phyloP scores from a whole-genome alignment of 768 basidiomycete species.

The Polyporus arcularius region DNA sequence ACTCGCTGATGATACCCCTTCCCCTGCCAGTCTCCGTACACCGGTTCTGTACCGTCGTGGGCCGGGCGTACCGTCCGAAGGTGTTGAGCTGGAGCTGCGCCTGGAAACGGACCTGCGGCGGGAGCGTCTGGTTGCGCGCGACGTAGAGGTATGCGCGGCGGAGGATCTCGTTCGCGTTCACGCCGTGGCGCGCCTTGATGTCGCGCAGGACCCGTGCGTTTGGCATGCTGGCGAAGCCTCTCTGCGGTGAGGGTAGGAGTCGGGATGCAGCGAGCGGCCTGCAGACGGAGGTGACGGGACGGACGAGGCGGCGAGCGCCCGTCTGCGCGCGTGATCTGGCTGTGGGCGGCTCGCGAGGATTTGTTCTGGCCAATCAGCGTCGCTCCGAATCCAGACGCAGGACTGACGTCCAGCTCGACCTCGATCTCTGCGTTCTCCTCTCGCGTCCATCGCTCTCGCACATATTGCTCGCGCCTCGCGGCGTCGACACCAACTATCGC shows the following conservation, averaged over 20 bases:
- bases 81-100: slow-evolving; percentile 93
- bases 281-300: not conserved
- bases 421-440: slow-evolving; percentile 3
- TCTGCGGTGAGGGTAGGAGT: slow-evolving; percentile 10
- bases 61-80: slow-evolving; percentile 79
- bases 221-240: slow-evolving; percentile 29
- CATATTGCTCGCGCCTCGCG: not conserved
- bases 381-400: slow-evolving; percentile 3
- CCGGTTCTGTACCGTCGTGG: slow-evolving; percentile 87
- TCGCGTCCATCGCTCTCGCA: slow-evolving; percentile 7
- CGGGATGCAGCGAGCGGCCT: not conserved
- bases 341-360: slow-evolving; percentile 9
- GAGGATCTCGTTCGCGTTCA: slow-evolving; percentile 74
- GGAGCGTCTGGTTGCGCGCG: slow-evolving; percentile 88
- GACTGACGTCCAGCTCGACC: slow-evolving; percentile 13
- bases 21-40: slow-evolving; percentile 86
- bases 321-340: not conserved
- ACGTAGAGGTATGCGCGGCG: slow-evolving; percentile 92
- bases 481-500: not conserved
- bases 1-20: slow-evolving; percentile 86
- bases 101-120: slow-evolving; percentile 86
- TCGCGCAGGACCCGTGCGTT: slow-evolving; percentile 68
- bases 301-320: not conserved
- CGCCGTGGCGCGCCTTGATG: slow-evolving; percentile 73
- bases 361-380: slow-evolving; percentile 15